Base-by-base conservation (phyloP, 2,329 filamentous ascomycete species). In the Sclerotiophoma versabilis region DNA sequence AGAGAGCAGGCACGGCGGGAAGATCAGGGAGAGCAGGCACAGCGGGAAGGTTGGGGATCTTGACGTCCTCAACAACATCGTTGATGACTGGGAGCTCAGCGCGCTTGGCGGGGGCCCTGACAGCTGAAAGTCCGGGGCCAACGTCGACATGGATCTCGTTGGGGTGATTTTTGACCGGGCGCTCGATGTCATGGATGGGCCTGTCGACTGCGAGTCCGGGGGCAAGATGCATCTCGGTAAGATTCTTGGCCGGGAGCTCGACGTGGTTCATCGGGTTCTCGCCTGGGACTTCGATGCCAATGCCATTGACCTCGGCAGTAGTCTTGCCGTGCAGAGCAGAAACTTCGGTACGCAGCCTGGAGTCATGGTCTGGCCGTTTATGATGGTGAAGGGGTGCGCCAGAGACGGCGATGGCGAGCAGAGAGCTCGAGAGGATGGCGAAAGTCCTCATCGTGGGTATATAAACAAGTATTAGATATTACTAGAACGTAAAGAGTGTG, bases 331-430 rank as follows among this genome's bases (percentile, higher is more conserved):
- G 22, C 17, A 30, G 33, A 30, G 32, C 17, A 20, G 30, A 19
- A 3, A 46, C 17, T 20, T 10, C 30, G 15, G 32, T 33, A 15
- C 25, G 5, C 7, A 38, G 12, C 41, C 25, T 33, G 15, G 38
- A 19, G 11, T 25, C 14, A 6, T 10, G 26, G 19, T 42, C 29
- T 34, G 49, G 43, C 8, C 46, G 33, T 12, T 41, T 37, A 8
- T 38, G 33, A 30, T 49, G 51, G 27, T 49, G 39, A 42, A 55
- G 12, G 9, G 52, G 52, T 11, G 52, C 52, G 29, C 27, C 52
- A 41, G 46, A 41, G 22, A 46, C 47, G 29, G 42, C 41, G 26
- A 50, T 42, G 26, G 52, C 46, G 41, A 55, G 52, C 52, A 55
- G 30, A 17, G 52, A 47, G 47, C 52, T 43, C 30, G 39, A 38